phyloP scores from a whole-genome alignment of 2,329 filamentous ascomycete genomes.

The Microdochium trichocladiopsis region DNA sequence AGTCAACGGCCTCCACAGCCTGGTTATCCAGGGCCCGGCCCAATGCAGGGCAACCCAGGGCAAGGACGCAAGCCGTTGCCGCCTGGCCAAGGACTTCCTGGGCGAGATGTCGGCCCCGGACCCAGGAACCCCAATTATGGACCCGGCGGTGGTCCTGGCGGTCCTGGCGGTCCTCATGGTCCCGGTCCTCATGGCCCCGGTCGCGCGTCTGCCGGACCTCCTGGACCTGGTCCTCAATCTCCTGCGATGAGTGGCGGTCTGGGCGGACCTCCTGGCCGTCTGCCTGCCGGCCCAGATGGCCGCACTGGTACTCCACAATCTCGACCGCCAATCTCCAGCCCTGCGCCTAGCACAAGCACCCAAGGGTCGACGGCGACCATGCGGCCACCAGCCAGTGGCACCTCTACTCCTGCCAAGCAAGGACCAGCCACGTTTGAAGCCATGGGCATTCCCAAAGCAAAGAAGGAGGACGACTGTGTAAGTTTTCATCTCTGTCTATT shows the following conservation, averaged over 20 bases:
- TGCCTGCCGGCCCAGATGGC: slow-evolving; percentile 15
- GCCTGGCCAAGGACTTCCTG: not conserved
- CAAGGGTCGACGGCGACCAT: slow-evolving; percentile 16
- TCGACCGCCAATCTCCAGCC: slow-evolving; percentile 8
- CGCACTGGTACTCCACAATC: not conserved
- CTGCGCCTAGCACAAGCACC: slow-evolving; percentile 19
- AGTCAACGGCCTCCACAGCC: slow-evolving; percentile 14
- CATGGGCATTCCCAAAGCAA: slow-evolving; percentile 86
- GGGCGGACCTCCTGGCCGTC: slow-evolving; percentile 17
- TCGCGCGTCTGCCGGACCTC: slow-evolving; percentile 11
- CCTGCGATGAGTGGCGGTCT: slow-evolving; percentile 20
- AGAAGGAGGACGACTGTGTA: slow-evolving; percentile 89
- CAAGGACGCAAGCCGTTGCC: slow-evolving; percentile 2
- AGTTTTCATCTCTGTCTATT: slow-evolving; percentile 23
- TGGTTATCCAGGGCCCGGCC: slow-evolving; percentile 5
- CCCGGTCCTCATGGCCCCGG: slow-evolving; percentile 4
- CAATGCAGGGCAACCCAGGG: slow-evolving; percentile 4
- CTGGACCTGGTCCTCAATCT: slow-evolving; percentile 4
- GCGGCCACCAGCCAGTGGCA: slow-evolving; percentile 22
- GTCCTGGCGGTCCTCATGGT: slow-evolving; percentile 1
- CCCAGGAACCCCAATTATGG: slow-evolving; percentile 7
- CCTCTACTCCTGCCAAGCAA: slow-evolving; percentile 37
- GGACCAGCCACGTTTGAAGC: slow-evolving; percentile 96
- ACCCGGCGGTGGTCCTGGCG: slow-evolving; percentile 11
- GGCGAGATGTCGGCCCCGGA: slow-evolving; percentile 3